Evolutionary conservation across 208 protist genomes (phyloP), one percentile per base, ranked within the genome.

Genomic region (Sergeia podlipaevii): DNA sequence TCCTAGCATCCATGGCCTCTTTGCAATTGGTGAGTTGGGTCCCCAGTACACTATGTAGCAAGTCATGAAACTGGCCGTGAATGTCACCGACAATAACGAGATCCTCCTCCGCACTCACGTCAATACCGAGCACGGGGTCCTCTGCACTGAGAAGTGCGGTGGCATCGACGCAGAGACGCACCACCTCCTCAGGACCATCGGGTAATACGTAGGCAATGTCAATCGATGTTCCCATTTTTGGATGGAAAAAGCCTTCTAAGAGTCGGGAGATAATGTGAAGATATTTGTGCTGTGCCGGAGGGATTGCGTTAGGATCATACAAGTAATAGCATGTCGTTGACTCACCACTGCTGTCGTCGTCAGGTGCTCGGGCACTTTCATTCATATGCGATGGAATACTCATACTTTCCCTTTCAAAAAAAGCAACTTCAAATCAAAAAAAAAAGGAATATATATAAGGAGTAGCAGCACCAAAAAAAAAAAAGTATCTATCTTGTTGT

Each of bases 11-110:
- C 30, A 32, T 69, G 29, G 15, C 54, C 42, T 30, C 27, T 37
- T 20, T 32, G 32, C 30, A 33, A 28, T 63, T 70, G 1, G 24
- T 10, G 1, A 93, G 69, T 65, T 93, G 82, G 15, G 82, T 67
- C 0, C 67, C 68, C 2, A 93, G 51, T 0, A 89, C 71, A 38
- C 65, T 88, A 36, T 76, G 68, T 0, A 90, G 55, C 1, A 95
- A 34, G 49, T 95, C 89, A 42, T 72, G 72, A 59, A 88, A 93
- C 65, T 95, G 83, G 1, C 85, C 89, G 49, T 95, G 89, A 37
- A 95, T 85, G 65, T 95, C 89, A 28, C 89, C 89, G 7, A 93
- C 80, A 46, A 93, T 68, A 11, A 90, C 76, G 18, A 86, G 43
- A 54, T 85, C 75, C 21, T 89, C 77, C 11, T 43, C 21, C 17